Evolutionary conservation across 805 yeast species (phyloP).

Genomic region (Saturnispora dispora): DNA sequence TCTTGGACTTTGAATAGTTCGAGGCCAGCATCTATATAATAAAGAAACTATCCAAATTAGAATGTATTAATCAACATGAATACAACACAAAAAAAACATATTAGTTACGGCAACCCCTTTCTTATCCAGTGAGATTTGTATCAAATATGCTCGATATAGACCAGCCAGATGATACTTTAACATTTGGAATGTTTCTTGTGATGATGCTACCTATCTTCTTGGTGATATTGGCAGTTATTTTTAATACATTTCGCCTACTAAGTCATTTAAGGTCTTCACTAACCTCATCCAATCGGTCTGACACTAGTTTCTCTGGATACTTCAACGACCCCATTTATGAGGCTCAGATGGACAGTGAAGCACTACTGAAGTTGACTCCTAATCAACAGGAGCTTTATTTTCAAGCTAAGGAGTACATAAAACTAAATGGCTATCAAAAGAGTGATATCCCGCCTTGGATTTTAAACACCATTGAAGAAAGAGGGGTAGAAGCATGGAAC

Average conservation of each 20-base stretch:
- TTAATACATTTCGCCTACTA: background rate
- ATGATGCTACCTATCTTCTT: constrained; percentile 1
- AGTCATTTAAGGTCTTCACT: background rate
- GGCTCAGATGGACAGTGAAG: constrained; percentile 49
- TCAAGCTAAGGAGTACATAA: constrained; percentile 49
- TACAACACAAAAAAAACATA: background rate
- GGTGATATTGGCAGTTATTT: background rate
- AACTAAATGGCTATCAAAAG: constrained; percentile 31
- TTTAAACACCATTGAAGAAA: constrained; percentile 64
- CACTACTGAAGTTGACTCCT: constrained; percentile 51
- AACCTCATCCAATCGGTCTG: background rate
- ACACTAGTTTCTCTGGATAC: background rate
- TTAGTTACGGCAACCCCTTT: background rate
- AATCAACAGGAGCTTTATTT: constrained; percentile 63
- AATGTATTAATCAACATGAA: background rate
- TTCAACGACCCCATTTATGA: constrained; percentile 54
- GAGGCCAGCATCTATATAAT: constrained; percentile 1
- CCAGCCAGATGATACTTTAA: background rate
- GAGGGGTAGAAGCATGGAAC: constrained; percentile 87
- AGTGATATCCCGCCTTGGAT: constrained; percentile 40
- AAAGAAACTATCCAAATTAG: background rate
- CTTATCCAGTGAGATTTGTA: background rate
- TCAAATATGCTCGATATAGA: background rate
- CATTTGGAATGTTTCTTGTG: background rate
- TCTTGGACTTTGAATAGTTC: constrained; percentile 46